phyloP scores from a whole-genome alignment of 2,329 filamentous ascomycete genomes.

The Remersonia thermophila region DNA sequence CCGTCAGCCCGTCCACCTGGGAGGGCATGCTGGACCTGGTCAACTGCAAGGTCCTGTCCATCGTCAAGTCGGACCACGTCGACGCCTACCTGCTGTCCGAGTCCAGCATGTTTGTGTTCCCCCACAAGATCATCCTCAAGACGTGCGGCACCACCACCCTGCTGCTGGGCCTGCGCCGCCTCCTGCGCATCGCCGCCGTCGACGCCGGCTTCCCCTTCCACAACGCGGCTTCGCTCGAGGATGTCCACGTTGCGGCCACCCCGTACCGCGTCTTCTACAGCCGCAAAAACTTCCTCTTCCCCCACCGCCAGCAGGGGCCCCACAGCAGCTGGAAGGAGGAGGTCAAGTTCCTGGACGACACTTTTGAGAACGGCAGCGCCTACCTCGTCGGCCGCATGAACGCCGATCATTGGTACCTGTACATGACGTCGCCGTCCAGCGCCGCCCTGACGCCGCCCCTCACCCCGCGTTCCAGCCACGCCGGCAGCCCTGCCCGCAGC shows the following conservation, averaged over 20 bases:
- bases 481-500: constrained; percentile 28
- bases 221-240: constrained; percentile 51
- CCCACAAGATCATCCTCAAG: constrained; percentile 98
- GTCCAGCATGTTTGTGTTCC: constrained; percentile 99
- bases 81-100: constrained; percentile 96
- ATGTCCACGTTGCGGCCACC: constrained; percentile 64
- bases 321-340: constrained; percentile 98
- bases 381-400: constrained; percentile 99
- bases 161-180: constrained; percentile 74
- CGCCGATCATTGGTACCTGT: constrained; percentile 97
- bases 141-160: constrained; percentile 96
- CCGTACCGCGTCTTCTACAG: constrained; percentile 98
- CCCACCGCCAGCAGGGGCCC: constrained; percentile 83
- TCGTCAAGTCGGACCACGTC: constrained; percentile 83
- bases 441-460: constrained; percentile 63
- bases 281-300: constrained; percentile 95
- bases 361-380: constrained; percentile 83
- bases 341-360: constrained; percentile 81
- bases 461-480: constrained; percentile 45
- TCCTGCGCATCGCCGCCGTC: constrained; percentile 81
- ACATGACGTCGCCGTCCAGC: constrained; percentile 79
- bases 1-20: constrained; percentile 74
- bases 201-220: constrained; percentile 82
- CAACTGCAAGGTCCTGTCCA: constrained; percentile 95
- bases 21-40: constrained; percentile 95